These are phyloP conservation scores for Creolimax fragrantissima DNA, from an alignment of 78 protist species.

Conservation along the genomic window DNA sequence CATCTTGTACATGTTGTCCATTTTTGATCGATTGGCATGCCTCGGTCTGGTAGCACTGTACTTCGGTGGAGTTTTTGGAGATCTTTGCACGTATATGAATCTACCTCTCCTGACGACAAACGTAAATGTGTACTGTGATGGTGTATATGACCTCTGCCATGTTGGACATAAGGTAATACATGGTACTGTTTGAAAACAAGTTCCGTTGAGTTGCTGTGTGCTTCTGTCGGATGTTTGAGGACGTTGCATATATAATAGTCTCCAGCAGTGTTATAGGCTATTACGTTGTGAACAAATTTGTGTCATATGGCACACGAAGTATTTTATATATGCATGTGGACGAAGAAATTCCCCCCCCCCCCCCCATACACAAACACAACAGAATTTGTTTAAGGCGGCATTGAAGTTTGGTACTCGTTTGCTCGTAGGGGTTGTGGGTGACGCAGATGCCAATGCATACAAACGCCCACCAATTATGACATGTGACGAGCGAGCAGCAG, in stretches of 20 bases:
- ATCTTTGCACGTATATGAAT: slow-evolving; percentile 9
- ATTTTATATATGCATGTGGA: no score
- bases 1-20: slow-evolving; percentile 14
- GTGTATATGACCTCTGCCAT: slow-evolving; percentile 43
- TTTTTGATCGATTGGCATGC: background rate
- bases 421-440: slow-evolving; percentile 35
- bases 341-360: no score
- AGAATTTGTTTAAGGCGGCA: background rate
- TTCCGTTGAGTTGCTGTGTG: no score
- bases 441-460: slow-evolving; percentile 17
- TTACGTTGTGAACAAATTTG: no score
- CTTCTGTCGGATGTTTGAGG: no score
- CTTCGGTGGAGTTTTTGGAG: slow-evolving; percentile 6
- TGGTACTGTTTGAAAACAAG: no score
- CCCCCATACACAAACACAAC: no score
- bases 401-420: slow-evolving; percentile 26
- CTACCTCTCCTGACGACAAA: slow-evolving; percentile 21
- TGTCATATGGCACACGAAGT: no score
- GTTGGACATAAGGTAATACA: slow-evolving; percentile 24
- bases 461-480: slow-evolving; percentile 46
- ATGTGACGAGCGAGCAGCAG: slow-evolving; percentile 26
- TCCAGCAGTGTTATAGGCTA: no score
- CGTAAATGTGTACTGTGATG: slow-evolving; percentile 41
- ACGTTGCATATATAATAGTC: no score
- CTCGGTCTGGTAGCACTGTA: background rate